Conservation (phyloP, 306 rosid species). For the Malus fusca region DNA sequence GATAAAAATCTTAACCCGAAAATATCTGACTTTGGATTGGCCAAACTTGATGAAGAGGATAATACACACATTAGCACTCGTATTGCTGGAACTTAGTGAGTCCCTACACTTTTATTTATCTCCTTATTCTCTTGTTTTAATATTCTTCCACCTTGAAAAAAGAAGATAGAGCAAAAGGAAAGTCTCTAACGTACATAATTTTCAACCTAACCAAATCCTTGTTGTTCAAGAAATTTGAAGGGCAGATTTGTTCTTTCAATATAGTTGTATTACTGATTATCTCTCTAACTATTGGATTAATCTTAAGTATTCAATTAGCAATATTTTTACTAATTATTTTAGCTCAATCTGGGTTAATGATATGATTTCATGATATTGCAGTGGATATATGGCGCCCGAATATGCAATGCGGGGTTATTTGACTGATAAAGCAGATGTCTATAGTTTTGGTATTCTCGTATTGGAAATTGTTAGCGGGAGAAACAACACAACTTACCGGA, state of each 20-base stretch:
- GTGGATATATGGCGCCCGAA: constrained; percentile 30
- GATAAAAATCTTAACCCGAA: no score
- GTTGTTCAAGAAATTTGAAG: not conserved
- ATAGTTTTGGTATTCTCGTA: constrained; percentile 58
- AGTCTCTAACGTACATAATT: not conserved
- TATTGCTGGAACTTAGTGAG: no score
- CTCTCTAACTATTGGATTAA: no score
- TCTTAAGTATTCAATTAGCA: not conserved
- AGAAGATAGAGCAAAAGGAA: no score
- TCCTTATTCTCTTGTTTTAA: no score
- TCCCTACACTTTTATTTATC: no score
- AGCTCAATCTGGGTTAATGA: not conserved
- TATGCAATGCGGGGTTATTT: no score
- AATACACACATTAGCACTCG: no score
- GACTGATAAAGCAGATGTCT: constrained; percentile 54
- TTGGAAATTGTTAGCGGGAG: constrained; percentile 56
- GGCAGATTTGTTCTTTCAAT: not conserved
- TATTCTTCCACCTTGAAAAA: no score
- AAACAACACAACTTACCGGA: constrained; percentile 44
- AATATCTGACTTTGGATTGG: no score
- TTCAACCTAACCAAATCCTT: not conserved
- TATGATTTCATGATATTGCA: not conserved
- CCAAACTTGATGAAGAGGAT: no score
- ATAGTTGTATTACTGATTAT: no score
- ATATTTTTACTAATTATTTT: not conserved